Conservation (phyloP, 2,329 filamentous ascomycete genomes). For the Ilyonectria robusta region DNA sequence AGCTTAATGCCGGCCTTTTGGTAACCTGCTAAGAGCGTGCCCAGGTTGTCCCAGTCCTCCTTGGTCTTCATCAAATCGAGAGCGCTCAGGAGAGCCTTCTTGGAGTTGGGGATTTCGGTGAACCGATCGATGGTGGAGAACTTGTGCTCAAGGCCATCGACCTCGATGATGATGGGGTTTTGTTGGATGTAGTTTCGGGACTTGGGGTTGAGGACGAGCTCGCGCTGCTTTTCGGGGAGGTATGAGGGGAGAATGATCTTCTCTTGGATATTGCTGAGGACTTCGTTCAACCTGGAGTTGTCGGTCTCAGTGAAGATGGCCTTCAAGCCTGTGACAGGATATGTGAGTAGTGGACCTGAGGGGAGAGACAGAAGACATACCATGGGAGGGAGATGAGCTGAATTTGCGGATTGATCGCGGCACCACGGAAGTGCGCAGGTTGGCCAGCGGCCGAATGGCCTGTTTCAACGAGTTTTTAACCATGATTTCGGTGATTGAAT, state of each 20-base stretch:
- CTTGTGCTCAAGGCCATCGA: constrained; percentile 69
- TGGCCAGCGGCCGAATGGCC: constrained; percentile 45
- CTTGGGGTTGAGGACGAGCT: constrained; percentile 65
- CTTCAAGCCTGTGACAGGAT: constrained; percentile 47
- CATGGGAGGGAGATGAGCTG: constrained; percentile 48
- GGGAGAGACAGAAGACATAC: constrained; percentile 41
- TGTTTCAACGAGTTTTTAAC: constrained; percentile 42
- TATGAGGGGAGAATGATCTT: constrained; percentile 74
- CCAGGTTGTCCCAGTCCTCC: constrained; percentile 68
- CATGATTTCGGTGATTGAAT: constrained; percentile 33
- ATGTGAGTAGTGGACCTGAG: constrained; percentile 31
- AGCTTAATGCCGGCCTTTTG: constrained; percentile 59
- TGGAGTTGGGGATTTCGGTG: constrained; percentile 60
- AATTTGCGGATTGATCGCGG: constrained; percentile 43
- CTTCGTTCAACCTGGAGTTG: constrained; percentile 66
- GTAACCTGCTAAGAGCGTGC: constrained; percentile 66
- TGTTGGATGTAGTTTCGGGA: constrained; percentile 64
- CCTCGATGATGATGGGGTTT: constrained; percentile 71
- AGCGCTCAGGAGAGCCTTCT: constrained; percentile 54
- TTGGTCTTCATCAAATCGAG: constrained; percentile 62
- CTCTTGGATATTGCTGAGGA: constrained; percentile 68
- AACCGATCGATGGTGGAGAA: constrained; percentile 64
- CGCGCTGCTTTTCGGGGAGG: constrained; percentile 67
- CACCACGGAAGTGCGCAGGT: constrained; percentile 32
- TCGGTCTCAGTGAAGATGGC: constrained; percentile 66